Percentiles rank a stretch among this genome's conserved stretches.
phyloP scores from a whole-genome alignment of 768 basidiomycete genomes.

The Rhodotorula diobovata region DNA sequence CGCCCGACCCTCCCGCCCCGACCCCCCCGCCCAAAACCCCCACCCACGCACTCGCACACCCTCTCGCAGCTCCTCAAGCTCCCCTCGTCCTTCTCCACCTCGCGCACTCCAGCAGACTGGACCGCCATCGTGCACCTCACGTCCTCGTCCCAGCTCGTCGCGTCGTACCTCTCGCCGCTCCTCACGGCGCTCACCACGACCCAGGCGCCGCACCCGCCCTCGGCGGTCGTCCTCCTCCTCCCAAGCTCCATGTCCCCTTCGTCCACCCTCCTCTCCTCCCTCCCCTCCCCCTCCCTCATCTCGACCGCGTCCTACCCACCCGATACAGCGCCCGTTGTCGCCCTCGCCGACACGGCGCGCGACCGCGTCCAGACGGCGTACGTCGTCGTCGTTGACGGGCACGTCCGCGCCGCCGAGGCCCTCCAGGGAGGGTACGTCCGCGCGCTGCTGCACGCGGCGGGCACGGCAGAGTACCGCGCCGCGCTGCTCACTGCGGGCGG shows the following conservation, averaged over 20 bases:
- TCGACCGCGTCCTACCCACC: slow-evolving; percentile 2
- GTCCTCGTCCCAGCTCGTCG: slow-evolving; percentile 18
- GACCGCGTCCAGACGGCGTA: not conserved
- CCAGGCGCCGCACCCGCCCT: slow-evolving; percentile 13
- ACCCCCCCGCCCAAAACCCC: slow-evolving; percentile 17
- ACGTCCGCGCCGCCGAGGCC: not conserved
- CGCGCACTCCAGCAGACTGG: not conserved
- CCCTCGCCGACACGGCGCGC: not conserved
- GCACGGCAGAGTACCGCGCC: slow-evolving; percentile 16
- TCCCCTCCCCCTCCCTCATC: not conserved
- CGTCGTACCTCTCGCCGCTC: slow-evolving; percentile 12
- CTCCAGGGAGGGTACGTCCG: slow-evolving; percentile 4
- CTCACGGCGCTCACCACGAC: slow-evolving; percentile 4
- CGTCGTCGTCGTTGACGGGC: slow-evolving; percentile 21
- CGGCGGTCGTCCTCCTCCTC: slow-evolving; percentile 20
- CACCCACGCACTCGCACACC: slow-evolving; percentile 13
- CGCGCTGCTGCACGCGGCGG: slow-evolving; percentile 25
- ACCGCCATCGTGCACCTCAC: slow-evolving; percentile 30
- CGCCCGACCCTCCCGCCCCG: slow-evolving; percentile 8
- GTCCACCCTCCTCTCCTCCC: not conserved
- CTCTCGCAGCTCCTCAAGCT: slow-evolving; percentile 27
- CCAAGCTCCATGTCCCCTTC: slow-evolving; percentile 16
- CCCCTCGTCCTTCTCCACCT: slow-evolving; percentile 14
- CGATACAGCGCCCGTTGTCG: not conserved
- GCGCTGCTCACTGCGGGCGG: slow-evolving; percentile 30